A percentile compares a stretch with the other conserved stretches of the same genome.
phyloP scores from a whole-genome alignment of 306 rosid genomes.

The Ammopiptanthus mongolicus region DNA sequence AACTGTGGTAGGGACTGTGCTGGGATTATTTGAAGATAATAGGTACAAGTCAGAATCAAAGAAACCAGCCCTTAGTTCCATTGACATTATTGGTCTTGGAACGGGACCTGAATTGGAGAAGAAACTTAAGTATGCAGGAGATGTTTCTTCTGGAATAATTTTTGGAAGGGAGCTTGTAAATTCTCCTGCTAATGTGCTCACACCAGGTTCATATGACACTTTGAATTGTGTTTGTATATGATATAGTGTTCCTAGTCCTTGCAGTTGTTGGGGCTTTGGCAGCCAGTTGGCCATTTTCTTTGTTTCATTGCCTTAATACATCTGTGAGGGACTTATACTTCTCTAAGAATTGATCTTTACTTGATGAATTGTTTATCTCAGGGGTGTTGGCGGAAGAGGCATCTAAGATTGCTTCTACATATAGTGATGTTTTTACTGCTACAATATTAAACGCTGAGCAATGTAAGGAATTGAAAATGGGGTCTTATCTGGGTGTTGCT shows the following conservation, averaged over 20 bases:
- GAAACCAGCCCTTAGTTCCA: slow-evolving; percentile 57
- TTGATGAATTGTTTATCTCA: slow-evolving; percentile 31
- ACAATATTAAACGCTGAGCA: slow-evolving; percentile 73
- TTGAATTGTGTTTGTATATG: background rate
- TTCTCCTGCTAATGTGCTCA: slow-evolving; percentile 98
- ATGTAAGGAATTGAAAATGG: slow-evolving; percentile 93
- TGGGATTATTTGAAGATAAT: slow-evolving; percentile 81
- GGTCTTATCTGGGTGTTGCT: slow-evolving; percentile 93
- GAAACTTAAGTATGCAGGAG: slow-evolving; percentile 76
- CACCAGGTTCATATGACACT: slow-evolving; percentile 68
- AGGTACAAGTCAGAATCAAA: slow-evolving; percentile 83
- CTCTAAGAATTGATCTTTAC: slow-evolving; percentile 12
- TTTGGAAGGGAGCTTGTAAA: slow-evolving; percentile 90
- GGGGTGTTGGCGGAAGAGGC: slow-evolving; percentile 90
- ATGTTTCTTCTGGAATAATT: slow-evolving; percentile 73
- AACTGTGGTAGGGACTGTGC: slow-evolving; percentile 55
- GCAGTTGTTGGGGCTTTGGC: background rate
- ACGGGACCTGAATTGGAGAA: slow-evolving; percentile 76
- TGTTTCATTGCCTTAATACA: background rate
- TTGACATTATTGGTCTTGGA: slow-evolving; percentile 90
- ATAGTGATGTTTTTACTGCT: slow-evolving; percentile 84
- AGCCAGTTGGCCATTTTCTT: background rate
- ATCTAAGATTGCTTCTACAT: slow-evolving; percentile 68
- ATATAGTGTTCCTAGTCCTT: background rate
- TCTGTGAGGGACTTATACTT: background rate